Evolutionary conservation across 768 basidiomycete genomes (phyloP).

Genomic region (Amanita muscaria): DNA sequence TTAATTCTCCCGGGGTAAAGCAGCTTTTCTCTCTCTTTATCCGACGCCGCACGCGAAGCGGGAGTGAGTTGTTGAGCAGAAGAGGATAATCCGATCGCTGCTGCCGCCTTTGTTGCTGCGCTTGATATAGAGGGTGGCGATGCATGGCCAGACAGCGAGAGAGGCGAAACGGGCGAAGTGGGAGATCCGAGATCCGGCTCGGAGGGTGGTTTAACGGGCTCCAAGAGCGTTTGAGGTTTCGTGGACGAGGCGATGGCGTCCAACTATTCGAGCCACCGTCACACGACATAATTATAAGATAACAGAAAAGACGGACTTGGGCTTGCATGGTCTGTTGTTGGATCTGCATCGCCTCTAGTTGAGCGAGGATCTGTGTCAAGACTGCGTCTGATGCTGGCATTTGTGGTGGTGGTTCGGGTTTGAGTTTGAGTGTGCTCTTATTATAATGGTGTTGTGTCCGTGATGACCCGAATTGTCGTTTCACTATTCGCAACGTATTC

Average conservation of each 20-base stretch:
- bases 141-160: neutral
- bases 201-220: constrained; percentile 9
- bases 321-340: constrained; percentile 73
- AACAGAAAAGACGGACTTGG: constrained; percentile 42
- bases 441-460: no score
- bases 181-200: constrained; percentile 20
- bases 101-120: constrained; percentile 7
- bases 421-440: neutral
- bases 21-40: constrained; percentile 63
- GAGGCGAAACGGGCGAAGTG: constrained; percentile 18
- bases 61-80: constrained; percentile 17
- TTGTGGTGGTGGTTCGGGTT: constrained; percentile 10
- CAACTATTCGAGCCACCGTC: no score
- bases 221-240: constrained; percentile 13
- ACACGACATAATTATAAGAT: no score
- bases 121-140: constrained; percentile 2
- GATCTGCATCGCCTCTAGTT: constrained; percentile 62
- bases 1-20: constrained; percentile 80
- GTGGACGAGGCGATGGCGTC: constrained; percentile 32
- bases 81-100: constrained; percentile 16
- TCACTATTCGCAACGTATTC: no score
- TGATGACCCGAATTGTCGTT: no score
- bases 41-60: constrained; percentile 17
- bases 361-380: constrained; percentile 63
- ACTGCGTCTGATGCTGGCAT: constrained; percentile 45